Base-by-base conservation (phyloP, 2,329 filamentous ascomycete species). In the Aphanoascus verrucosus region DNA sequence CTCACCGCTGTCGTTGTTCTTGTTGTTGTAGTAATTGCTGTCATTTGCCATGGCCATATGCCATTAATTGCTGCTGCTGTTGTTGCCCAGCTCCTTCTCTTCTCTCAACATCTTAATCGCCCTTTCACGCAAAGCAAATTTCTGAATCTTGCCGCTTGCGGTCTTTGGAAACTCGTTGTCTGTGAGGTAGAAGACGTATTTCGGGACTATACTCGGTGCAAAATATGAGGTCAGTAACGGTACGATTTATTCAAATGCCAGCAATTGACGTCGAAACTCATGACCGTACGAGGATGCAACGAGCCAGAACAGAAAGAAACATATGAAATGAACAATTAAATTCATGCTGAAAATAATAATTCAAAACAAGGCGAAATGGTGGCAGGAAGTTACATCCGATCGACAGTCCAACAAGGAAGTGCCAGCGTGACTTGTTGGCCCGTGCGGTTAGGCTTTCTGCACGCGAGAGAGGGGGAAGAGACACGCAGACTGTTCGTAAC, bases 81-180 rank as follows among this genome's bases (percentile, higher is more conserved):
- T 2, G 3, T 28, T 41, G 5, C 2, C 35, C 23, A 28, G 23
- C 12, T 50, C 43, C 11, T 20, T 20, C n/a, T 50, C 69, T 31
- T 73, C 67, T 32, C 64, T 67, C 45, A 81, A 57, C 52, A 79
- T 58, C 59, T 72, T 61, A 38, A 78, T 64, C 0, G 81, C 90
- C 63, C 77, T 72, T 14, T 89, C 85, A 63, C 81, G 79, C 62
- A 97, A 68, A 72, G 85, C 91, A 67, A 86, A 96, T 73, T 97
- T 96, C 72, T 95, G 88, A 53, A 97, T 90, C 79, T 98, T 98
- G 20, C 91, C 91, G 67, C 88, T 95, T 5, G 89, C 86, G 35
- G 93, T 98, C 78, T 95, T 96, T 17, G 91, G 91, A 66, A 87
- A 94, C n/a, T 82, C 80, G 0, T 83, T 77, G 5, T 63, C 61